Evolutionary conservation across 1,139 yeast species (phyloP), one percentile per base, ranked within the genome.

Genomic region (Nakaseomyces uthaithaninus): DNA sequence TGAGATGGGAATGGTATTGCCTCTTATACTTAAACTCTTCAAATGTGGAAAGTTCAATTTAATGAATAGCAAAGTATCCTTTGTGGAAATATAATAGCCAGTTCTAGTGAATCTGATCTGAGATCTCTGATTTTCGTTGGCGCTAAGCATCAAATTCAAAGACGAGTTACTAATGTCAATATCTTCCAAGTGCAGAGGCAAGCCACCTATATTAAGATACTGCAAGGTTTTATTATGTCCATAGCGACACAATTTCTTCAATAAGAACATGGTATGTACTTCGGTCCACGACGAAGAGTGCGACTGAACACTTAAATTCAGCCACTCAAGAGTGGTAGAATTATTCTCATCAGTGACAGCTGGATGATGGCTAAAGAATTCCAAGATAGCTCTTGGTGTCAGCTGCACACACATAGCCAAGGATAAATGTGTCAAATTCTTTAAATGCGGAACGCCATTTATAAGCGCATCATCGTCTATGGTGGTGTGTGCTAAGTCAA

Each of bases 401-500:
- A 87, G 66, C 52, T 78, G 75, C 31, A 84, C 77, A 60, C 96
- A 87, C 50, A 84, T 74, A 2, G 94, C 78, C 40, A 87, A 65
- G 2, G 93, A 82, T 40, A 87, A 64, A 60, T 85, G 95, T 0
- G 94, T 79, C 30, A 87, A 39, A 65, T 51, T 72, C 64, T 36
- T 80, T 74, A 30, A 75, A 57, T 24, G 65, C 54, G 31, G 87
- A 75, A 42, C 80, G 57, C 44, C 63, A 53, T 45, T 71, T 17
- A 53, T 46, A 59, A 45, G 81, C 2, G 72, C 72, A 4, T 71
- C 66, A 3, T 81, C 76, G 3, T 78, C 76, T 23, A 86, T 75
- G 33, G 81, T 77, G 0, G 96, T 87, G 54, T 86, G 95, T 18
- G 85, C 78, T 41, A 87, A 68, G 57, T 87, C 97, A 27, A 87